Base-by-base conservation (phyloP, 2,329 filamentous ascomycete species). In the Teratosphaeria destructans region DNA sequence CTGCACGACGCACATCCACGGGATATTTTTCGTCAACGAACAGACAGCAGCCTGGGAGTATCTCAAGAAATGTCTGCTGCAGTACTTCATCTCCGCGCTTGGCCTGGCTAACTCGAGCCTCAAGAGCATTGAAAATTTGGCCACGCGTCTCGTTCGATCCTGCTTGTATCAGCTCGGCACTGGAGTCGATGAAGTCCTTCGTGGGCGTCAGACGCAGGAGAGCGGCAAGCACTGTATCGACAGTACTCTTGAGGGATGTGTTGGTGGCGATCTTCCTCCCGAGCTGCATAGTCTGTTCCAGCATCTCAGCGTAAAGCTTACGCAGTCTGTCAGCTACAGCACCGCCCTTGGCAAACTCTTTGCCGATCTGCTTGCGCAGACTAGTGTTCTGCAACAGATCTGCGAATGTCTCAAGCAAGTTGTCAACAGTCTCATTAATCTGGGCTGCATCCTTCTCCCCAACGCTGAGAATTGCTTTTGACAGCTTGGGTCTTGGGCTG, bases 181-280 rank as follows among this genome's bases (percentile, higher is more conserved):
- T 87, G 10, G 91, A 89, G 71, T 90, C 89, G 72, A 97, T 85
- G 73, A 97, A 94, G 74, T 96, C 90, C 57, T 85, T 81, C 3
- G 93, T 91, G 0, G 92, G 93, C 52, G 96, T 80, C 6, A 96
- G 82, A 63, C 89, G 87, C 56, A 99, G 81, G n/a, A 95, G 78
- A 63, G 88, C 87, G 19, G 88, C 85, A 55, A 97, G 80, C 1
- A 90, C 83, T 59, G 88, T 84, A 47, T 88, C 87, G 68, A 78
- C 79, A 27, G 75, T 75, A 7, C 74, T 68, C 47, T 72, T 70
- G 6, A 76, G 66, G 55, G 68, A 66, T 1, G 65, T 66, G 11
- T 71, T 71, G 81, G 66, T 81, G 5, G 37, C 59, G 3, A 59
- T 23, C 16, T 60, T 39, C 84, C 85, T 62, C 88, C 76, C 10